phyloP scores from a whole-genome alignment of 2,329 filamentous ascomycete genomes.

The Leptographium lundbergii region DNA sequence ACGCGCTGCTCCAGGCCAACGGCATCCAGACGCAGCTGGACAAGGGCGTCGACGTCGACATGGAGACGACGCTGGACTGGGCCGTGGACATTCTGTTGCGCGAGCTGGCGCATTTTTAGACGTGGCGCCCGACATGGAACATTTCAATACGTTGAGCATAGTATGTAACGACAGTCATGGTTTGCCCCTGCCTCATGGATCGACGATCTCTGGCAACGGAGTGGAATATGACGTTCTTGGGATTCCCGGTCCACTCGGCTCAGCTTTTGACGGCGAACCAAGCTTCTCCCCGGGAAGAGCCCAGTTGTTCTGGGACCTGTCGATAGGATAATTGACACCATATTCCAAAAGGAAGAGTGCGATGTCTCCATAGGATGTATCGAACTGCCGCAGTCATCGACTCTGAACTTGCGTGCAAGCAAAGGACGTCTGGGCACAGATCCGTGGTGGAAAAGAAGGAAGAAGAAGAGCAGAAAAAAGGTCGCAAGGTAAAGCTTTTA shows the following conservation, averaged over 20 bases:
- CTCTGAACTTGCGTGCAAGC: slow-evolving; percentile 47
- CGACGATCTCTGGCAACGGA: slow-evolving; percentile 84
- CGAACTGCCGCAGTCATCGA: slow-evolving; percentile 77
- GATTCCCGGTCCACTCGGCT: slow-evolving; percentile 48
- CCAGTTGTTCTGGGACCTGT: slow-evolving; percentile 77
- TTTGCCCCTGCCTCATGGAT: slow-evolving; percentile 81
- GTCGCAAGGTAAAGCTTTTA: slow-evolving; percentile 15
- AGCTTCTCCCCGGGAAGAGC: slow-evolving; percentile 35
- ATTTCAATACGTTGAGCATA: too few relatives aligned
- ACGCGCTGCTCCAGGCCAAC: slow-evolving; percentile 24
- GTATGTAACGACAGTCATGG: slow-evolving; percentile 64
- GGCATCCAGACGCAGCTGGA: slow-evolving; percentile 36
- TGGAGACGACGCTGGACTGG: slow-evolving; percentile 54
- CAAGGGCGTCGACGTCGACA: slow-evolving; percentile 37
- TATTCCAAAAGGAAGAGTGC: slow-evolving; percentile 24
- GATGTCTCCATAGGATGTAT: slow-evolving; percentile 71
- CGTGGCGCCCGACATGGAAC: too few relatives aligned
- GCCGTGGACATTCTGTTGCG: slow-evolving; percentile 49
- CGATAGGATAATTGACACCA: slow-evolving; percentile 85
- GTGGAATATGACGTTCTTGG: slow-evolving; percentile 74
- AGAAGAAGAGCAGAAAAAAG: slow-evolving; percentile 19
- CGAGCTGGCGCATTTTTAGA: slow-evolving; percentile 20
- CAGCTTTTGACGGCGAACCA: slow-evolving; percentile 56
- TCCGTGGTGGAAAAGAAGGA: slow-evolving; percentile 42
- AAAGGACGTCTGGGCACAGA: slow-evolving; percentile 79